Evolutionary conservation across 108 stramenopile species (phyloP).

Genomic region (Conticribra weissflogii): DNA sequence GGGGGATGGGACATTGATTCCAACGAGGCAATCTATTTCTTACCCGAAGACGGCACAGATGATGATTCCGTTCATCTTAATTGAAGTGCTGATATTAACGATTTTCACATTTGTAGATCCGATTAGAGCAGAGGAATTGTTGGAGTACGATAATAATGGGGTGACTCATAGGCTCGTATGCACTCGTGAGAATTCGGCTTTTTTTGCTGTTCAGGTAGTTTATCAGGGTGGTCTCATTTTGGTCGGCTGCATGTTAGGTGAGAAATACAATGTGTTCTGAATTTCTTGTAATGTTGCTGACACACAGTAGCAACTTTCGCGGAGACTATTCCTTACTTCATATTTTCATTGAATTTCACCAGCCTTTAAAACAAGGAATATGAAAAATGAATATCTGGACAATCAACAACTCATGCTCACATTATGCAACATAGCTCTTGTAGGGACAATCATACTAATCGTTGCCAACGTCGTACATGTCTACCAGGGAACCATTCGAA

Average conservation of each 20-base stretch:
- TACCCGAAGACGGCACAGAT: conserved; percentile 26
- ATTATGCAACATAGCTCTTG: conserved; percentile 23
- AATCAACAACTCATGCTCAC: conserved; percentile 51
- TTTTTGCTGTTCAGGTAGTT: conserved; percentile 13
- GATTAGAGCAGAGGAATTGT: conserved; percentile 5
- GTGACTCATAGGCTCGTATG: conserved; percentile 30
- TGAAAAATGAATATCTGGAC: conserved; percentile 41
- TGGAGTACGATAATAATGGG: conserved; percentile 17
- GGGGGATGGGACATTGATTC: conserved; percentile 7
- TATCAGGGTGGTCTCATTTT: conserved; percentile 38
- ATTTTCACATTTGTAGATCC: conserved; percentile 57
- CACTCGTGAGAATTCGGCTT: conserved; percentile 19
- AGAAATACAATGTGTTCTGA: background rate
- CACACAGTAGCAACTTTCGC: background rate
- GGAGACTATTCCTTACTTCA: background rate
- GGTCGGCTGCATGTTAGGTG: conserved; percentile 29
- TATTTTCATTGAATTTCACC: conserved; percentile 9
- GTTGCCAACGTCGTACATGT: background rate
- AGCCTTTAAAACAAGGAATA: conserved; percentile 50
- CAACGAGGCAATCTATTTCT: conserved; percentile 26
- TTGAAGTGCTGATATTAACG: conserved; percentile 31
- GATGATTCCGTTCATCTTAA: conserved; percentile 32
- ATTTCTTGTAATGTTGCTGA: background rate
- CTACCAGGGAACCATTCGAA: background rate
- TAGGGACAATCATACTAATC: background rate